These are phyloP conservation scores for Paraglomus occultum DNA, from an alignment of 192 early-diverging fungal species.

Conservation along the genomic window DNA sequence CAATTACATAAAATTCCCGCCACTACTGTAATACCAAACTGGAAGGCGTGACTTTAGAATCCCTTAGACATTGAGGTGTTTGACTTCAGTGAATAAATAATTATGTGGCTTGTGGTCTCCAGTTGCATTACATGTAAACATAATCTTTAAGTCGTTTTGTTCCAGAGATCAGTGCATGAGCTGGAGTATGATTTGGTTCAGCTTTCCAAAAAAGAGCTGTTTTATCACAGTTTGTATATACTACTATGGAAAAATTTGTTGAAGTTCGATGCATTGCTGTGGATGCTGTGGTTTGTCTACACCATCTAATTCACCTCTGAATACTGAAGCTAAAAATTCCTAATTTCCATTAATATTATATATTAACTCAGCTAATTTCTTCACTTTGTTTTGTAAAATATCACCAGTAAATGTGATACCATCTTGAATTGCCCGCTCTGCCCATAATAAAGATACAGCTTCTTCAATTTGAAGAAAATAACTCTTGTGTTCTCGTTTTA, in stretches of 20 bases:
- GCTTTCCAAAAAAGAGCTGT: background rate
- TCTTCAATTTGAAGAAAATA: no score
- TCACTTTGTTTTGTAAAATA: slow-evolving; percentile 1
- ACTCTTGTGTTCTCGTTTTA: no score
- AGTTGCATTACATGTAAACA: background rate
- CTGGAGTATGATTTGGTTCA: background rate
- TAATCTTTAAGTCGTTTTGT: slow-evolving; percentile 3
- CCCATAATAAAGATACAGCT: background rate
- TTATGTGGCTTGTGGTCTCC: background rate
- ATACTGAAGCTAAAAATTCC: background rate
- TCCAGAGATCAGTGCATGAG: background rate
- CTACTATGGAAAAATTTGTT: background rate
- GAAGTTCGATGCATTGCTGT: background rate
- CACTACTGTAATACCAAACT: slow-evolving; percentile 15
- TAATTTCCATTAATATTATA: background rate
- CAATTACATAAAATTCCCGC: no score
- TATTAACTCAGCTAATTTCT: background rate
- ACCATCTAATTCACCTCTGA: background rate
- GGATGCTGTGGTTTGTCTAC: background rate
- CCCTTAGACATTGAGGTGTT: background rate
- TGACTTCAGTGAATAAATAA: background rate
- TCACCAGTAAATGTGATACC: background rate
- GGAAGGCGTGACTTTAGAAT: background rate
- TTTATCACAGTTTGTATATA: slow-evolving; percentile 2
- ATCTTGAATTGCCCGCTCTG: background rate